phyloP scores from a whole-genome alignment of 2,329 filamentous ascomycete genomes.

The Colletotrichum sp. region DNA sequence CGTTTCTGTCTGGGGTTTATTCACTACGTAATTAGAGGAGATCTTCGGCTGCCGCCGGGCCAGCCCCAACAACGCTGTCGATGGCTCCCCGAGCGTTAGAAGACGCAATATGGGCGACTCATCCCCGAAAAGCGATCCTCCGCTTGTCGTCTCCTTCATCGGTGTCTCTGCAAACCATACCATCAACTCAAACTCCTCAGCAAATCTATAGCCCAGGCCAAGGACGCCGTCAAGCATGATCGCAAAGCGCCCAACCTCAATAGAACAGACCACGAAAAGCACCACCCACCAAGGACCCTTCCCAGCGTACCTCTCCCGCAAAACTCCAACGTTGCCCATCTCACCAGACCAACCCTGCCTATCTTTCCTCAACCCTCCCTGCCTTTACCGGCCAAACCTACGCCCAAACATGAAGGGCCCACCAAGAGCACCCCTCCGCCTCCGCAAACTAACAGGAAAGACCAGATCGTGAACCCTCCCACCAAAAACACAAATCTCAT shows the following conservation, averaged over 20 bases:
- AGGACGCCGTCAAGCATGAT: not conserved
- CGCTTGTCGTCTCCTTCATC: not conserved
- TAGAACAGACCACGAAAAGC: not conserved
- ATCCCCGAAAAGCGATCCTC: not conserved
- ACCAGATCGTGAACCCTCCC: not conserved
- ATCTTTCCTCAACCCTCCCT: not conserved
- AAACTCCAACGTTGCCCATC: not conserved
- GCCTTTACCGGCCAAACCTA: not conserved
- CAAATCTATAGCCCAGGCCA: not conserved
- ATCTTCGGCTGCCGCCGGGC: no score
- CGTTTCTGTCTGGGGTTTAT: not conserved
- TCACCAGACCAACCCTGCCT: not conserved
- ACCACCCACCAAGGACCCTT: not conserved
- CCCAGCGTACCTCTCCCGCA: no score
- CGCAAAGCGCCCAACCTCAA: not conserved
- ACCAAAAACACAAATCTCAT: not conserved
- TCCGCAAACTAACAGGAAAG: not conserved
- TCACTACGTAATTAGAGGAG: not conserved
- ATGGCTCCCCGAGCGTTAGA: no score
- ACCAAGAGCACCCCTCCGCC: not conserved
- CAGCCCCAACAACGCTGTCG: not conserved
- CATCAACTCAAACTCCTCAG: not conserved
- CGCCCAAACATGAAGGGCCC: not conserved
- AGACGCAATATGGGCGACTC: no score
- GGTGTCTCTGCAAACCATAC: not conserved